Conservation (phyloP, 768 basidiomycete species). For the Rhizopogon vinicolor region DNA sequence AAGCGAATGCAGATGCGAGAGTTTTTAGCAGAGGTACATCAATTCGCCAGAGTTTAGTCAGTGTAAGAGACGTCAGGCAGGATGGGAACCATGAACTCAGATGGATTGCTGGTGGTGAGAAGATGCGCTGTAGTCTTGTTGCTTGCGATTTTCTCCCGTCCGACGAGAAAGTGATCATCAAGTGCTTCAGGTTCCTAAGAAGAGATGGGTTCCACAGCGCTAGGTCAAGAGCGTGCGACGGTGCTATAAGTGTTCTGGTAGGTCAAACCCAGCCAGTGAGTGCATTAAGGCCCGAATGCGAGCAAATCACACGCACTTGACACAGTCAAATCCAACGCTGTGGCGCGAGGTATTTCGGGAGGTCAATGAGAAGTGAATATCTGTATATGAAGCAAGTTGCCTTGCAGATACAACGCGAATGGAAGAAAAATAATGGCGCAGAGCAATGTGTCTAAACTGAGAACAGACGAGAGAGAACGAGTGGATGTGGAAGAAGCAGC, state of each 20-base stretch:
- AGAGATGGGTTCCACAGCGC: constrained; percentile 23
- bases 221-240: constrained; percentile 12
- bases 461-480: constrained; percentile 38
- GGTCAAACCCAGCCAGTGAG: constrained; percentile 1
- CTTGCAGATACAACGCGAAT: constrained; percentile 15
- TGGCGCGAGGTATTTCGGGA: constrained; percentile 15
- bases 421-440: constrained; percentile 31
- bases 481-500: constrained; percentile 30
- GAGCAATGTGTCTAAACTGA: constrained; percentile 36
- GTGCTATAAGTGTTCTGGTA: constrained; percentile 16
- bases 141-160: constrained; percentile 45
- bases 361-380: constrained; percentile 24
- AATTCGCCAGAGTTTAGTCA: constrained; percentile 55
- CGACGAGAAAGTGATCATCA: constrained; percentile 38
- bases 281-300: constrained; percentile 9
- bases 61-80: constrained; percentile 41
- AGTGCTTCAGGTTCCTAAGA: constrained; percentile 31
- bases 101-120: constrained; percentile 21
- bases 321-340: constrained; percentile 36
- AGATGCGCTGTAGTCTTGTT: constrained; percentile 29
- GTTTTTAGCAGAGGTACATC: constrained; percentile 42
- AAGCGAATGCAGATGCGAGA: constrained; percentile 44
- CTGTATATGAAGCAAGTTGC: constrained; percentile 26
- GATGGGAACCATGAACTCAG: constrained; percentile 15
- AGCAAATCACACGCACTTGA: constrained; percentile 35